A percentile compares a stretch with the other conserved stretches of the same genome.
phyloP scores from a whole-genome alignment of 1,139 yeast genomes.

The Geotrichum histeridarum region DNA sequence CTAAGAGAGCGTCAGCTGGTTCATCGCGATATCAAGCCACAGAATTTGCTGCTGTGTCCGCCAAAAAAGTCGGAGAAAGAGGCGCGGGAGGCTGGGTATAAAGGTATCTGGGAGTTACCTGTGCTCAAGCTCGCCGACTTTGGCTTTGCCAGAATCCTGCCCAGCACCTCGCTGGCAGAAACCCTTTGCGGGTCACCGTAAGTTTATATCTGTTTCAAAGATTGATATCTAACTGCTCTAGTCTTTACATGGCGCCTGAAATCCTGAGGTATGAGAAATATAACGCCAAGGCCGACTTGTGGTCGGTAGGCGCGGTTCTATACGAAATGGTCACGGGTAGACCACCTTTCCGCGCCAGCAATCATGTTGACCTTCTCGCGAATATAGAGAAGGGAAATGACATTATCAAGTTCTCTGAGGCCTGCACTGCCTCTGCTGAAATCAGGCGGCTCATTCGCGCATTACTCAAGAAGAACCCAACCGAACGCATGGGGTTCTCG shows the following conservation, averaged over 20 bases:
- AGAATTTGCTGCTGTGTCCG: slow-evolving; percentile 76
- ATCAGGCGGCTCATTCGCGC: slow-evolving; percentile 67
- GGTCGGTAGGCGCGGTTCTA: slow-evolving; percentile 96
- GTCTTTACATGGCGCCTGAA: slow-evolving; percentile 94
- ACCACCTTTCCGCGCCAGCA: slow-evolving; percentile 91
- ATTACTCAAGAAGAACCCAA: slow-evolving; percentile 74
- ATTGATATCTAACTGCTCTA: neutral
- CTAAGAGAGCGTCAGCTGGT: slow-evolving; percentile 77
- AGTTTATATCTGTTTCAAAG: neutral
- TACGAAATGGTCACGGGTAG: slow-evolving; percentile 93
- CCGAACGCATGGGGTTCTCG: slow-evolving; percentile 78
- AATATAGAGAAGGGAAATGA: slow-evolving; percentile 81
- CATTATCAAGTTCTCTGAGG: slow-evolving; percentile 63
- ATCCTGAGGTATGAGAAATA: slow-evolving; percentile 88
- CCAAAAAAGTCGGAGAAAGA: slow-evolving; percentile 58
- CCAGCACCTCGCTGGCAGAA: slow-evolving; percentile 90
- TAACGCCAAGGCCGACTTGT: slow-evolving; percentile 92
- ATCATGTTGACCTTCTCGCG: slow-evolving; percentile 81
- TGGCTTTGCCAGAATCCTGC: slow-evolving; percentile 92
- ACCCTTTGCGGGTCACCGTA: slow-evolving; percentile 91
- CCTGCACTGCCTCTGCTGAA: slow-evolving; percentile 48
- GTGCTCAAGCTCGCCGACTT: slow-evolving; percentile 90
- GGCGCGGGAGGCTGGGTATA: slow-evolving; percentile 55
- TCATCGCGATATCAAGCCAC: slow-evolving; percentile 93
- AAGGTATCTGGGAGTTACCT: slow-evolving; percentile 85